Evolutionary conservation across 257 asterid genomes (phyloP), one percentile per base, ranked within the genome.

Genomic region (Ligustrum vulgare): DNA sequence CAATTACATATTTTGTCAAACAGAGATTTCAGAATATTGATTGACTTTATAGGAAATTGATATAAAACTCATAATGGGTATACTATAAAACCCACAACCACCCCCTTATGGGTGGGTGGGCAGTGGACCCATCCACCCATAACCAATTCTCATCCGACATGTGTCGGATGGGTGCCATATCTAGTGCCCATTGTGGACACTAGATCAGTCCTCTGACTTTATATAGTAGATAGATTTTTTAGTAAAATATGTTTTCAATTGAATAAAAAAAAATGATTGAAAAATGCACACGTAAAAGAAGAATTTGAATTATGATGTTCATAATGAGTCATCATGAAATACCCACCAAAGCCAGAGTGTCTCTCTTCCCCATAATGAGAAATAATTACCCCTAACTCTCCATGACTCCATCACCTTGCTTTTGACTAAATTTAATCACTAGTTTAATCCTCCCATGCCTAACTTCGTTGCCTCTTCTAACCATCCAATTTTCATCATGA

Each of bases 261-360:
- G 76, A 3, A 60, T 22, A 58, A 23, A 58, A 5, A 2, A 78
- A 85, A 72, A 22, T 51, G 37, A 77, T 77, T 54, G 45, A 79
- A 81, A 82, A 60, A 85, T 82, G 84, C 87, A 82, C 91, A 85
- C 89, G 91, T 89, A 82, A 85, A 82, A 87, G 82, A 87, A 78
- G 84, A 82, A 76, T 82, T 39, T 82, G 33, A 25, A 79, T 56
- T 1, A 79, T 82, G 86, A 83, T 68, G 73, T 69, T 49, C 78
- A 85, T 77, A 84, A 81, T 79, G 89, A 81, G 84, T 20, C 23
- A 85, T 79, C 82, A 87, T 87, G 74, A 60, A 60, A 2, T 60
- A 23, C 67, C 67, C 67, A 23, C 67, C 32, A 23, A 23, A 22
- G 67, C 67, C 67, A 60, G 23, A 60, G 67, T 13, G 34, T 60